A percentile compares a stretch with the other conserved stretches of the same genome.
Evolutionary conservation across 2,329 filamentous ascomycete species (phyloP).

Genomic region (Aschersonia sp.): DNA sequence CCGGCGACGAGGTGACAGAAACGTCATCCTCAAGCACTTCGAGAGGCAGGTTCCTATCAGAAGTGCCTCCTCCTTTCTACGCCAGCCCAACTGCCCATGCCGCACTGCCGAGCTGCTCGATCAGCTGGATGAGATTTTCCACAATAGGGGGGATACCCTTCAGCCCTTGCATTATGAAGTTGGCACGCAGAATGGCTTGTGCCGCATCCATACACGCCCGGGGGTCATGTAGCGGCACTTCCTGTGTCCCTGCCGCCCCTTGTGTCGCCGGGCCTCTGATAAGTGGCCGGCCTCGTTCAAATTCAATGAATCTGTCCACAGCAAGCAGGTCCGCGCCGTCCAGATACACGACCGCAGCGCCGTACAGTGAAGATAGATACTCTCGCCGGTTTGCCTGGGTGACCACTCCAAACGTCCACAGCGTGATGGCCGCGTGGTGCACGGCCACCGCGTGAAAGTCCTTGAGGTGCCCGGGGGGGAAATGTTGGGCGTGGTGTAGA

Average conservation of each 20-base stretch:
- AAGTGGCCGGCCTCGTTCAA: slow-evolving; percentile 38
- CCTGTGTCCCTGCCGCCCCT: slow-evolving; percentile 13
- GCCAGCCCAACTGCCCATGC: slow-evolving; percentile 23
- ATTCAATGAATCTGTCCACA: slow-evolving; percentile 40
- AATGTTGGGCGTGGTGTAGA: slow-evolving; percentile 40
- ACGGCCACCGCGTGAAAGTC: slow-evolving; percentile 56
- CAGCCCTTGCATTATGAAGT: slow-evolving; percentile 26
- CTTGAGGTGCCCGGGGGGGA: slow-evolving; percentile 38
- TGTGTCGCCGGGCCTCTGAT: slow-evolving; percentile 22
- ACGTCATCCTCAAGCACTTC: too few species aligned
- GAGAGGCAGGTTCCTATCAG: not conserved
- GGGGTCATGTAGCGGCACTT: slow-evolving; percentile 37
- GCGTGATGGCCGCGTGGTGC: slow-evolving; percentile 51
- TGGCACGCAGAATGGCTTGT: slow-evolving; percentile 39
- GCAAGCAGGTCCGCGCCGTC: slow-evolving; percentile 39
- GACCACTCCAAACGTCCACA: slow-evolving; percentile 57
- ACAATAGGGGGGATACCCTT: slow-evolving; percentile 43
- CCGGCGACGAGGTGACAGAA: too few species aligned
- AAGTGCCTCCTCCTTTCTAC: slow-evolving; percentile 3
- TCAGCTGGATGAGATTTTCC: slow-evolving; percentile 50
- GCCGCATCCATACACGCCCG: slow-evolving; percentile 43
- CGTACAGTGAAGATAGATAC: slow-evolving; percentile 16
- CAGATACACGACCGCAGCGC: slow-evolving; percentile 30
- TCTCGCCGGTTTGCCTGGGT: slow-evolving; percentile 23
- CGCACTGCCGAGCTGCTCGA: slow-evolving; percentile 43